Base-by-base conservation (phyloP, 2,329 filamentous ascomycete species). In the Colletotrichum melonis region DNA sequence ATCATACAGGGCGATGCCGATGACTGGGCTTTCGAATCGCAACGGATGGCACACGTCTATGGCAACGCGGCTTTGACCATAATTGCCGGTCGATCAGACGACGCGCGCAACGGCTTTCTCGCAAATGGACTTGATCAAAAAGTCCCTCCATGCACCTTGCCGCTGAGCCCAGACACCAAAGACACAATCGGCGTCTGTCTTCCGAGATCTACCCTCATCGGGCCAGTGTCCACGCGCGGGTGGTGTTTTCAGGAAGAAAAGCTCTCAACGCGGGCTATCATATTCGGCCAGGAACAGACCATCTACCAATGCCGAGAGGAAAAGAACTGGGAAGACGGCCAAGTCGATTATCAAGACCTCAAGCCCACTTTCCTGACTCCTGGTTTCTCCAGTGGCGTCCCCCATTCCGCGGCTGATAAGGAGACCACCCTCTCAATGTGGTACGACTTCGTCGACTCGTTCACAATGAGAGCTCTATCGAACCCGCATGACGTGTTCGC, bases 1-100 rank as follows among this genome's bases (percentile, higher is more conserved):
- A 75, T 75, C 24, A 65, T 73, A 24, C 74, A 75, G 16, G 72
- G 66, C n/a, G 68, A 74, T 54, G 35, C 55, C 19, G 54, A 67
- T 3, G 74, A 75, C 63, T 75, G 74, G 74, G 62, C 70, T 4
- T 35, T 52, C 14, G 72, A 75, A 46, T 72, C 74, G 24, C 63
- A 28, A 30, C 58, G 28, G 2, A 75, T 75, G 74, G 74, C 68
- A 12, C 68, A 49, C 4, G 72, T 74, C 5, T 75, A 75, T 35
- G 68, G 74, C 11, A 72, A 75, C n/a, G 57, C 74, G 16, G 42
- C n/a, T 19, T 55, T 74, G 30, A 74, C 72, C 30, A 30, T 75
- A 3, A 63, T 69, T 5, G 67, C 67, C 6, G 67, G 55, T 12
- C 67, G 67, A 30, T 69, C 67, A 4, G 22, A 5, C 5, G 67